These are phyloP conservation scores for Apocynum venetum DNA, from an alignment of 257 asterid species.

Conservation along the genomic window DNA sequence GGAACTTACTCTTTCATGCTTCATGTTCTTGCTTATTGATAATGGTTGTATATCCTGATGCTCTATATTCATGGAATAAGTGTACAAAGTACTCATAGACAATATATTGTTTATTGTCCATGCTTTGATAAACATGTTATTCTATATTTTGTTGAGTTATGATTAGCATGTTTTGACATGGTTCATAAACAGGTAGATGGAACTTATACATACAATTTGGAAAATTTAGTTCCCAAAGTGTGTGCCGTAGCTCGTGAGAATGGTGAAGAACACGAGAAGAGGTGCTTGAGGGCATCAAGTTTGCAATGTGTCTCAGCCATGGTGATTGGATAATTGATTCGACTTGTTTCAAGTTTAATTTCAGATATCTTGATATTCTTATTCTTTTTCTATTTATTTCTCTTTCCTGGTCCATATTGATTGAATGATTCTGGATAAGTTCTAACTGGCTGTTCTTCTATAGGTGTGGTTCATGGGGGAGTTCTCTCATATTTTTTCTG, in stretches of 20 bases:
- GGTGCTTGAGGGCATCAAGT: slow-evolving; percentile 76
- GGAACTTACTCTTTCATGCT: neutral
- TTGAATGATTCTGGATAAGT: neutral
- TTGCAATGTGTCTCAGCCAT: slow-evolving; percentile 91
- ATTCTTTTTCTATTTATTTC: neutral
- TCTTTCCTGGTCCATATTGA: neutral
- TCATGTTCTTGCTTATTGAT: neutral
- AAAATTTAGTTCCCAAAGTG: slow-evolving; percentile 58
- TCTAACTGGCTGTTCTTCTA: slow-evolving; percentile 18
- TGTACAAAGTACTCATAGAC: neutral
- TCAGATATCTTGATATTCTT: neutral
- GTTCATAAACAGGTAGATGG: slow-evolving; percentile 67
- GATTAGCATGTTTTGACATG: slow-evolving; percentile 13
- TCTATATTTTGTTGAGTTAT: neutral
- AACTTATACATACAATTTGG: slow-evolving; percentile 68
- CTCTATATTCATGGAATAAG: neutral
- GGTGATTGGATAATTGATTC: slow-evolving; percentile 39
- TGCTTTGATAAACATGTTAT: neutral
- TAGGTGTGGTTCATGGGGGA: slow-evolving; percentile 96
- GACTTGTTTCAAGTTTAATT: neutral
- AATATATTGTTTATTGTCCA: neutral
- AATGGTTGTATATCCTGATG: neutral
- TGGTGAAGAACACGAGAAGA: slow-evolving; percentile 56
- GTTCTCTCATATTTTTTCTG: slow-evolving; percentile 72
- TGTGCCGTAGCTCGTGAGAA: slow-evolving; percentile 57